Percentiles rank a stretch among this genome's conserved stretches.
Conservation (phyloP, 305 asterid species). For the Salvia sclarea region DNA sequence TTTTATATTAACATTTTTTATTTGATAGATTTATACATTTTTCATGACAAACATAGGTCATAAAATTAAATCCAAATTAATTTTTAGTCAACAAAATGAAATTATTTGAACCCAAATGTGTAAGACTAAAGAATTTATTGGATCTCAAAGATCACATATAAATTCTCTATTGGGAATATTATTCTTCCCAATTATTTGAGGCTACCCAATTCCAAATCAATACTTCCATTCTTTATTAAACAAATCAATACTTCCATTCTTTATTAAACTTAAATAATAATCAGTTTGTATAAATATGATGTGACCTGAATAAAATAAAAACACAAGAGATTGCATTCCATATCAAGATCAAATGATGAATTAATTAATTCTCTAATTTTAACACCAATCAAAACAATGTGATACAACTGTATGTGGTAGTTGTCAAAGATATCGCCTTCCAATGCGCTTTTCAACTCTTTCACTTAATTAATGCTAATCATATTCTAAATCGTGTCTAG, state of each 20-base stretch:
- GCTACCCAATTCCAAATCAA: too few species aligned
- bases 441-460: slow-evolving; percentile 23
- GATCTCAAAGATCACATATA: too few species aligned
- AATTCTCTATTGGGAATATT: too few species aligned
- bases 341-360: neutral
- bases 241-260: neutral
- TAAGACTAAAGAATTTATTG: too few species aligned
- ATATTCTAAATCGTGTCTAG: slow-evolving; percentile 13
- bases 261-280: too few species aligned
- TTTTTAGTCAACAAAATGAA: too few species aligned
- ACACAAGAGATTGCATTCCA: neutral
- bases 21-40: too few species aligned
- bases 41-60: too few species aligned
- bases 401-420: slow-evolving; percentile 6
- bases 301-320: slow-evolving; percentile 10
- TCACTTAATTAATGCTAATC: slow-evolving; percentile 11
- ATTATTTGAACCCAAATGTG: too few species aligned
- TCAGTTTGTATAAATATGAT: neutral
- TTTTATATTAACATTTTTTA: too few species aligned
- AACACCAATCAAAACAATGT: slow-evolving; percentile 22
- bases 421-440: slow-evolving; percentile 22
- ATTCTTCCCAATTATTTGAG: neutral
- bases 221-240: neutral
- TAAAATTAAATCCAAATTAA: too few species aligned
- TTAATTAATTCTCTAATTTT: neutral